Percentiles rank a stretch among this genome's conserved stretches.
Evolutionary conservation across 78 protist species (phyloP).

Genomic region (Pigoraptor vietnamica): DNA sequence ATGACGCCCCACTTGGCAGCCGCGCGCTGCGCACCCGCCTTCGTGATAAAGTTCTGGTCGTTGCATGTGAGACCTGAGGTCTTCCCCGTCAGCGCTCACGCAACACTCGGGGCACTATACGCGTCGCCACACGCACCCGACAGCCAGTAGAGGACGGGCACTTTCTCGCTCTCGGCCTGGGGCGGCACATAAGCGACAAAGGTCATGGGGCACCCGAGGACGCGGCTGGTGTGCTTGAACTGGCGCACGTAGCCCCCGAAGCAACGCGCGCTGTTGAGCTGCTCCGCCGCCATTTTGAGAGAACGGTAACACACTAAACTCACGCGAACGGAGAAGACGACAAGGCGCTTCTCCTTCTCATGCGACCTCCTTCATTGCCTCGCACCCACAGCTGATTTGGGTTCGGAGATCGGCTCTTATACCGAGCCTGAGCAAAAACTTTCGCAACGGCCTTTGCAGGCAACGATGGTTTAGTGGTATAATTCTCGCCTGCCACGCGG

Average conservation of each 20-base stretch:
- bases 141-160: constrained; percentile 12
- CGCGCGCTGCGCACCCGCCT: constrained; percentile 59
- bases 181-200: neutral
- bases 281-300: neutral
- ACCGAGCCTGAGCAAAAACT: neutral
- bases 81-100: too few relatives aligned
- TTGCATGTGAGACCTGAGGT: constrained; percentile 85
- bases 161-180: neutral
- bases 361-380: too few relatives aligned
- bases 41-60: constrained; percentile 75
- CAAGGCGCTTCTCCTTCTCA: too few relatives aligned
- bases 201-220: constrained; percentile 6
- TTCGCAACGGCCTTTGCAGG: neutral
- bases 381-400: too few relatives aligned
- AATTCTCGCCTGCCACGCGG: neutral
- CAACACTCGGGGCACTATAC: constrained; percentile 23
- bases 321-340: too few relatives aligned
- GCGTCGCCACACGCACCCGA: neutral
- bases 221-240: neutral
- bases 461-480: neutral
- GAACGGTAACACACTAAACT: neutral
- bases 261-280: neutral
- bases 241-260: neutral
- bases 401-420: neutral
- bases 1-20: constrained; percentile 49